Evolutionary conservation across 2,329 filamentous ascomycete species (phyloP).

Genomic region (Talaromyces sp.): DNA sequence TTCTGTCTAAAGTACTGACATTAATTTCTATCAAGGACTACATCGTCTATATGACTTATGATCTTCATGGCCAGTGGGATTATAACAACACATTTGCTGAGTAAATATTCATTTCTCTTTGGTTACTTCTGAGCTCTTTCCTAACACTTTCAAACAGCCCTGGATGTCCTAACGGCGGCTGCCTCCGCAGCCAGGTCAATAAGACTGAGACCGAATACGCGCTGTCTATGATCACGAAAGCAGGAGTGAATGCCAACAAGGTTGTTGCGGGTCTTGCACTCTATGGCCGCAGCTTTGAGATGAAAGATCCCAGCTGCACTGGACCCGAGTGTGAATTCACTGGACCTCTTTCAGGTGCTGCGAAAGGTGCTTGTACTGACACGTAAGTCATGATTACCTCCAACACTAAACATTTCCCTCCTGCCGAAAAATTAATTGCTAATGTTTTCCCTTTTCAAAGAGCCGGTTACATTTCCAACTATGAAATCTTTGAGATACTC

Average conservation of each 20-base stretch:
- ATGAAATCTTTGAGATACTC: not conserved
- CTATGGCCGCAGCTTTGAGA: conserved; percentile 1
- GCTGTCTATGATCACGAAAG: conserved; percentile 29
- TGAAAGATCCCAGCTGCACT: not conserved
- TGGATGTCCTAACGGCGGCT: conserved; percentile 22
- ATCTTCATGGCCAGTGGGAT: conserved; percentile 29
- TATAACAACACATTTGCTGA: conserved; percentile 16
- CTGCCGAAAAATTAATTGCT: not conserved
- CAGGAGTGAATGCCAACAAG: conserved; percentile 25
- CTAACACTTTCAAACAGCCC: not conserved
- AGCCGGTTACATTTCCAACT: not conserved
- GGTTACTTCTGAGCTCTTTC: not conserved
- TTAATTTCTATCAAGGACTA: conserved; percentile 19
- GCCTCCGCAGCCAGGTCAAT: conserved; percentile 37
- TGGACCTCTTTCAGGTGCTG: not conserved
- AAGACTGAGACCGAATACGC: conserved; percentile 30
- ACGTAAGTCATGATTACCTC: not conserved
- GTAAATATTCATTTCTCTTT: not conserved
- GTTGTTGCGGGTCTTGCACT: not conserved
- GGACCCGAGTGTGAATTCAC: not conserved
- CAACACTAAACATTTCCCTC: not conserved
- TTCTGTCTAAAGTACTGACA: not conserved
- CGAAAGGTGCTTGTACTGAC: not conserved
- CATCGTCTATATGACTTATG: conserved; percentile 38
- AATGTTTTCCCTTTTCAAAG: not conserved